Base-by-base conservation (phyloP, 495 filamentous ascomycete genomes). In the Aspergillus homomorphus region DNA sequence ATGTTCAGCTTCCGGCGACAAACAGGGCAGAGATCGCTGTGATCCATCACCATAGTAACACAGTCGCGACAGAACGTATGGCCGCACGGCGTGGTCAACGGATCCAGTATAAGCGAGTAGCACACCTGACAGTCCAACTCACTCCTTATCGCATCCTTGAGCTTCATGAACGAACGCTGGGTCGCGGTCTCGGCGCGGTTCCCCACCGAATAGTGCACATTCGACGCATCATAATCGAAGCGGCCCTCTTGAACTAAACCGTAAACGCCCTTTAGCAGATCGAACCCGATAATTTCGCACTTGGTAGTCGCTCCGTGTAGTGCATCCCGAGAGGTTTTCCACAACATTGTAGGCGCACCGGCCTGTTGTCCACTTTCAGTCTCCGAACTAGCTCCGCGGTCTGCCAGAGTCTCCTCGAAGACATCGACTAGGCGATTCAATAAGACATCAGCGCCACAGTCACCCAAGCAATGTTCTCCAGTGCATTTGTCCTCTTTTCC, bases 101-200 rank as follows among this genome's bases (percentile, higher is more conserved):
- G 91, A 58, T 95, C 88, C 41, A 88, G 66, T 62, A 95, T 84
- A 22, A 93, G 73, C 41, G 81, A 79, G 65, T 92, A 94, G 69
- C 92, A 96, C 59, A 96, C 84, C 63, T 92, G 89, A 67, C 92
- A 96, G 61, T 96, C 90, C 62, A 96, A 65, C 68, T 96, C 90
- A 14, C 77, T 73, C 57, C 83, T 81, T 10, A 81, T 77, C 9
- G 78, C 77, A 42, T 87, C 82, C 72, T 81, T 82, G 10, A 94
- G 62, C 26, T 73, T 74, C 23, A 79, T 74, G 9, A 91, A 65
- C 3, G 58, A 22, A 12, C 10, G 18, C 19, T 18, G 26, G 18
- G 44, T 87, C 87, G 19, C 83, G 63, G 41, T 64, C 58, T 51
- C 51, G 72, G 58, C 21, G 70, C 64, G 19, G 23, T 71, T 68